Conservation (phyloP, 2,329 filamentous ascomycete species). For the Claviceps arundinis region DNA sequence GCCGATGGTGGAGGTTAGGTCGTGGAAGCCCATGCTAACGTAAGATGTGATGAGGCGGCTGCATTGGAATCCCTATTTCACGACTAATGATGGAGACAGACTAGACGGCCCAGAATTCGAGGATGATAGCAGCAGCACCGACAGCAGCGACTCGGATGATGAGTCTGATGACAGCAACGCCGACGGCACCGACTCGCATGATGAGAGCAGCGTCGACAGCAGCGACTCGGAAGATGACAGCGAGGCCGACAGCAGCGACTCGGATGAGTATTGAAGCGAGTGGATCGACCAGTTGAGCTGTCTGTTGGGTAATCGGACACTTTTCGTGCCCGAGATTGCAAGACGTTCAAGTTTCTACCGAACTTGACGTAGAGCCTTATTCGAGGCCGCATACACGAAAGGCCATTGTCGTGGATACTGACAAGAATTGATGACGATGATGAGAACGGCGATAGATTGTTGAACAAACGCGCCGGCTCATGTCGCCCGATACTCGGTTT, state of each 20-base stretch:
- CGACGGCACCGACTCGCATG: background rate
- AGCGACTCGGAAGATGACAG: slow-evolving; percentile 9
- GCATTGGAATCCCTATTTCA: background rate
- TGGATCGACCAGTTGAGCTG: slow-evolving; percentile 21
- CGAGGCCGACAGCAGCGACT: slow-evolving; percentile 3
- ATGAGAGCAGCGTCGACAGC: slow-evolving; percentile 1
- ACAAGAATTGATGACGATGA: slow-evolving; percentile 12
- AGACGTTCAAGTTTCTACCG: slow-evolving; percentile 5
- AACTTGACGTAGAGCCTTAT: background rate
- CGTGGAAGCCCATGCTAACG: slow-evolving; percentile 5
- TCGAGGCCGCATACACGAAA: slow-evolving; percentile 14
- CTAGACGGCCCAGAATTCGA: too few species aligned
- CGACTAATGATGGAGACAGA: background rate
- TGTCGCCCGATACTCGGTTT: background rate
- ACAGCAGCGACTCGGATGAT: too few species aligned
- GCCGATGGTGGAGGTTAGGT: slow-evolving; percentile 16
- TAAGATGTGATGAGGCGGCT: slow-evolving; percentile 9
- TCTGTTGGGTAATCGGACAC: background rate
- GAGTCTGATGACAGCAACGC: too few species aligned
- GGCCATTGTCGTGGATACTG: slow-evolving; percentile 16
- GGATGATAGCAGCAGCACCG: too few species aligned
- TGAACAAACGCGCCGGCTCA: background rate
- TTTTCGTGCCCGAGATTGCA: slow-evolving; percentile 4
- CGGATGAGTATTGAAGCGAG: slow-evolving; percentile 25
- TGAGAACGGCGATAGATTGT: slow-evolving; percentile 1